These are phyloP conservation scores for Amanita inopinata DNA, from an alignment of 768 basidiomycete species.

Conservation along the genomic window DNA sequence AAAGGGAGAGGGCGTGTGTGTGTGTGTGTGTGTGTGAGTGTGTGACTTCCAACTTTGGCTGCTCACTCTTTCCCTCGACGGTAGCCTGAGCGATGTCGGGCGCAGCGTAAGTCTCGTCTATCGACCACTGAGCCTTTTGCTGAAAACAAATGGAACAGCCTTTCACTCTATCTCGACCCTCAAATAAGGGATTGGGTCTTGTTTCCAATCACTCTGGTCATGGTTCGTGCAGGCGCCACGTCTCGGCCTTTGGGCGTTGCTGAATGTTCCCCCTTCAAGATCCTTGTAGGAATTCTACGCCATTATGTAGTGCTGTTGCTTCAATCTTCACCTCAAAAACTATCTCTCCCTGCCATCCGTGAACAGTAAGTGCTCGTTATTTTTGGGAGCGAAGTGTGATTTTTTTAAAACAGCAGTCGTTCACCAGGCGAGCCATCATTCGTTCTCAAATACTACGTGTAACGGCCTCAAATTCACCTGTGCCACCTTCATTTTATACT, in stretches of 20 bases:
- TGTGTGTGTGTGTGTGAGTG: no score
- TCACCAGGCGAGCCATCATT: slow-evolving; percentile 57
- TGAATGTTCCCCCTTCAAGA: slow-evolving; percentile 32
- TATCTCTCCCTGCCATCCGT: slow-evolving; percentile 65
- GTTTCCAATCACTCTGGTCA: slow-evolving; percentile 94
- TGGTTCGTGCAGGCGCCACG: slow-evolving; percentile 56
- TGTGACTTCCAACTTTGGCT: background rate
- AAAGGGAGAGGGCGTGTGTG: background rate
- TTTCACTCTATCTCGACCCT: slow-evolving; percentile 75
- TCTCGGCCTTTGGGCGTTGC: background rate
- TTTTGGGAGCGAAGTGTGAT: background rate
- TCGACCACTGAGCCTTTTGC: background rate
- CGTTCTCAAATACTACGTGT: slow-evolving; percentile 81
- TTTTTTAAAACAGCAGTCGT: background rate
- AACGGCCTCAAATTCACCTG: slow-evolving; percentile 71
- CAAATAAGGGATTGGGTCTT: slow-evolving; percentile 93
- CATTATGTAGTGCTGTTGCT: slow-evolving; percentile 88
- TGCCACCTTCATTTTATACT: slow-evolving; percentile 64
- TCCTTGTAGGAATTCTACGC: slow-evolving; percentile 84
- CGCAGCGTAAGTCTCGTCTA: slow-evolving; percentile 29
- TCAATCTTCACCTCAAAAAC: slow-evolving; percentile 75
- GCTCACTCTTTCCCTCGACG: background rate
- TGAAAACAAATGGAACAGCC: slow-evolving; percentile 20
- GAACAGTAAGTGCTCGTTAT: slow-evolving; percentile 66
- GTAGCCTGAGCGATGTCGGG: slow-evolving; percentile 21